Conservation (phyloP, 176 grass and related monocot genomes). For the Carex myosuroides region DNA sequence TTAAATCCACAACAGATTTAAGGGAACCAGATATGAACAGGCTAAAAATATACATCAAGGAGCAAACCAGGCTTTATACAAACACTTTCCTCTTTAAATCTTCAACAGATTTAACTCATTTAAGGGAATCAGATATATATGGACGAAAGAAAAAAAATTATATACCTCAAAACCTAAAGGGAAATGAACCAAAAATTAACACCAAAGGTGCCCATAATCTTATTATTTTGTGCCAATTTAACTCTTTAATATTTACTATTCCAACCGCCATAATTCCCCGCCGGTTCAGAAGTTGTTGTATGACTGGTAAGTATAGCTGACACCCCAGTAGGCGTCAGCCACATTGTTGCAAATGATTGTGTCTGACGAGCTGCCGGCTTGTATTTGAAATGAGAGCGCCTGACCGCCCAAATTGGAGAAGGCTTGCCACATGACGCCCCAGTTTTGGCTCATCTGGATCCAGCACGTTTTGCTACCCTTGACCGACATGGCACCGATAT, state of each 20-base stretch:
- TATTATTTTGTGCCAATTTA: not conserved
- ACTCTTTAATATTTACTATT: not conserved
- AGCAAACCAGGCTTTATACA: not conserved
- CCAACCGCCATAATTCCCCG: not conserved
- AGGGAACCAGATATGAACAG: not conserved
- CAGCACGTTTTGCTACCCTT: constrained; percentile 13
- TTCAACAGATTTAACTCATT: not conserved
- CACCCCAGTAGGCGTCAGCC: constrained; percentile 26
- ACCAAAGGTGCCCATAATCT: no score
- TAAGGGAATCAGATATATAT: not conserved
- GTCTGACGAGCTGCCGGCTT: constrained; percentile 26
- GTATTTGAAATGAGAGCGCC: constrained; percentile 34
- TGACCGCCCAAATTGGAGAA: constrained; percentile 28
- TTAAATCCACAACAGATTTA: constrained; percentile 15
- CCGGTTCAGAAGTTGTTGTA: constrained; percentile 33
- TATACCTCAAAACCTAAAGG: not conserved
- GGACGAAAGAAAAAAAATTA: not conserved
- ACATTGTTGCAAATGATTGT: constrained; percentile 39
- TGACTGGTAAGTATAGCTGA: constrained; percentile 53
- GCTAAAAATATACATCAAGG: not conserved
- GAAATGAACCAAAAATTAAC: not conserved
- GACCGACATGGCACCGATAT: constrained; percentile 26
- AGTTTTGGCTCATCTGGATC: constrained; percentile 37
- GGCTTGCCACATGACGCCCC: constrained; percentile 48
- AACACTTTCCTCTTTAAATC: constrained; percentile 4